phyloP scores from a whole-genome alignment of 169 alveolate species.

The Plasmodium relictum region DNA sequence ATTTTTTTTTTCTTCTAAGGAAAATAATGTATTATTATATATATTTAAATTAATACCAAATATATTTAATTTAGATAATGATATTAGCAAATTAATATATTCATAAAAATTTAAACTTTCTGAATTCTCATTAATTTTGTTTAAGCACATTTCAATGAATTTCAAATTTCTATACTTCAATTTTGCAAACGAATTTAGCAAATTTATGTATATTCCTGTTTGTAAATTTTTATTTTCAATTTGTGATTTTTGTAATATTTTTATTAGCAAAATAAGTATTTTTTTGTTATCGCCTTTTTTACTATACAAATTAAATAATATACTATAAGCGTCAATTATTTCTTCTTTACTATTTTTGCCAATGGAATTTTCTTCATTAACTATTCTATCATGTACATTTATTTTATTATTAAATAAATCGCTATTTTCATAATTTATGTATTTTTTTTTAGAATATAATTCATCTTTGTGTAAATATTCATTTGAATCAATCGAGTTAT shows the following conservation, averaged over 20 bases:
- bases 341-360: background rate
- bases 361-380: background rate
- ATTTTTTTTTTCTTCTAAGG: background rate
- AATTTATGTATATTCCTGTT: slow-evolving; percentile 33
- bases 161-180: slow-evolving; percentile 47
- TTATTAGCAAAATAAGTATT: slow-evolving; percentile 19
- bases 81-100: slow-evolving; percentile 46
- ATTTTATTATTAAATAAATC: background rate
- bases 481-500: too few relatives aligned
- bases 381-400: background rate
- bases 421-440: background rate
- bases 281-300: slow-evolving; percentile 49
- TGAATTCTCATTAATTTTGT: slow-evolving; percentile 27
- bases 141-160: slow-evolving; percentile 30
- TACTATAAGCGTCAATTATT: background rate
- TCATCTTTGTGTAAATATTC: background rate
- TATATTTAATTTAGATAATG: slow-evolving; percentile 59
- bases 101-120: slow-evolving; percentile 42
- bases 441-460: background rate
- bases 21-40: slow-evolving; percentile 24
- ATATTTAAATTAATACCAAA: slow-evolving; percentile 18
- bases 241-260: slow-evolving; percentile 22
- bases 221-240: slow-evolving; percentile 9
- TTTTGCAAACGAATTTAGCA: slow-evolving; percentile 66
- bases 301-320: slow-evolving; percentile 52